phyloP scores from a whole-genome alignment of 345 rosid species.

The Acer saccharum region DNA sequence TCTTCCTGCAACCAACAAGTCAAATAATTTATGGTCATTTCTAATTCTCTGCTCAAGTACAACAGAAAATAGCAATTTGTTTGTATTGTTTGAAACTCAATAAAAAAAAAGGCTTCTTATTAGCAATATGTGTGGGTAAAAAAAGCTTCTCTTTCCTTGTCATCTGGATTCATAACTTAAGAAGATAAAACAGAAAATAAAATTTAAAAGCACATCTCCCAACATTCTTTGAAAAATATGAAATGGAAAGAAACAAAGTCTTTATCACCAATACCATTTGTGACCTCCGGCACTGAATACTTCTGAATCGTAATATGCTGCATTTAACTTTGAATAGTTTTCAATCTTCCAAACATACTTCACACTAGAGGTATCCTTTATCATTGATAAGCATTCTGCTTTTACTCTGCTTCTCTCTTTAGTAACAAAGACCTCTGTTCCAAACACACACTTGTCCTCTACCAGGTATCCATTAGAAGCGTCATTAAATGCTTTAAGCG shows the following conservation, averaged over 20 bases:
- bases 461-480: conserved; percentile 38
- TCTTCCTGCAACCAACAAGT: conserved; percentile 35
- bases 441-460: conserved; percentile 41
- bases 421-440: conserved; percentile 43
- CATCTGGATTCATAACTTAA: fast-evolving
- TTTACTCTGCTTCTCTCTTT: conserved; percentile 36
- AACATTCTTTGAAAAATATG: not conserved
- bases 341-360: conserved; percentile 41
- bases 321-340: conserved; percentile 27
- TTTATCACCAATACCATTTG: conserved; percentile 32
- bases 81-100: too few relatives aligned
- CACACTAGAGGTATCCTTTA: conserved; percentile 11
- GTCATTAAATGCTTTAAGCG: conserved; percentile 22
- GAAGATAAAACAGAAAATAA: too few relatives aligned
- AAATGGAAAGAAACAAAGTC: not conserved
- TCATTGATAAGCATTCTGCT: conserved; percentile 38
- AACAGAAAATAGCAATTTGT: too few relatives aligned
- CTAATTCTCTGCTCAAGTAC: not conserved
- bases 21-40: not conserved
- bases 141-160: too few relatives aligned
- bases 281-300: conserved; percentile 30
- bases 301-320: conserved; percentile 18
- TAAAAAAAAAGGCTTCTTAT: too few relatives aligned
- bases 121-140: too few relatives aligned
- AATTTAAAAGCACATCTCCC: too few relatives aligned